Percentiles rank a stretch among this genome's conserved stretches.
Evolutionary conservation across 1,284 basidiomycete species (phyloP).

Genomic region (Moesziomyces antarcticus): DNA sequence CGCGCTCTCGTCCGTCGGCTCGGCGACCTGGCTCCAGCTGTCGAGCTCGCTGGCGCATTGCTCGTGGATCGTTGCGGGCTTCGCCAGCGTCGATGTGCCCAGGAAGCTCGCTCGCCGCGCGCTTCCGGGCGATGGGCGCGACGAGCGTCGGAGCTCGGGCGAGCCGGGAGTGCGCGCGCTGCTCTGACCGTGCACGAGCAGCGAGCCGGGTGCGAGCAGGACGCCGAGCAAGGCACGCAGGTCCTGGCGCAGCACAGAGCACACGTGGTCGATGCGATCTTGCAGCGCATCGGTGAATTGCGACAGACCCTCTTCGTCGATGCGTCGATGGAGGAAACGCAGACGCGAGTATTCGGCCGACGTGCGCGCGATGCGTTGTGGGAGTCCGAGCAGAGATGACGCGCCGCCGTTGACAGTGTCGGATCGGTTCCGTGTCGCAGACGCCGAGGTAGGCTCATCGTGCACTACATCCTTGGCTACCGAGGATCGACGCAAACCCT

Average conservation of each 20-base stretch:
- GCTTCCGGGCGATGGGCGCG: background rate
- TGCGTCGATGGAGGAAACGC: constrained; percentile 87
- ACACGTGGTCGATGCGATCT: constrained; percentile 82
- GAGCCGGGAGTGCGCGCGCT: constrained; percentile 8
- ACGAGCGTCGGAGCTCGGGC: constrained; percentile 19
- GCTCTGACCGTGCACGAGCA: constrained; percentile 28
- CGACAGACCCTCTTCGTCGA: constrained; percentile 77
- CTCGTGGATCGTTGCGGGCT: constrained; percentile 3
- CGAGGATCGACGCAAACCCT: constrained; percentile 14
- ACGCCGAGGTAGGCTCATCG: background rate
- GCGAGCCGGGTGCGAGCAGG: constrained; percentile 65
- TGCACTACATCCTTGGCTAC: constrained; percentile 1
- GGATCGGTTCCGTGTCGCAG: constrained; percentile 3
- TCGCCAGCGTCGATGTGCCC: constrained; percentile 3
- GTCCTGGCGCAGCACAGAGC: constrained; percentile 82
- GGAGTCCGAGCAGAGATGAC: constrained; percentile 16
- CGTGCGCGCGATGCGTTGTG: constrained; percentile 85
- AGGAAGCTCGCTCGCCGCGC: constrained; percentile 36
- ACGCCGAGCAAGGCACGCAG: constrained; percentile 80
- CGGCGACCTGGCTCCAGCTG: constrained; percentile 42
- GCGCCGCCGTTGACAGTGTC: constrained; percentile 7
- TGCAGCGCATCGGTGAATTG: constrained; percentile 81
- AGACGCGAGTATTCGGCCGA: constrained; percentile 91
- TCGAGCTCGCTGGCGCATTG: constrained; percentile 23
- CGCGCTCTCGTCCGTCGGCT: constrained; percentile 87